Evolutionary conservation across 2,329 filamentous ascomycete species (phyloP).

Genomic region (Falciphora oryzae): DNA sequence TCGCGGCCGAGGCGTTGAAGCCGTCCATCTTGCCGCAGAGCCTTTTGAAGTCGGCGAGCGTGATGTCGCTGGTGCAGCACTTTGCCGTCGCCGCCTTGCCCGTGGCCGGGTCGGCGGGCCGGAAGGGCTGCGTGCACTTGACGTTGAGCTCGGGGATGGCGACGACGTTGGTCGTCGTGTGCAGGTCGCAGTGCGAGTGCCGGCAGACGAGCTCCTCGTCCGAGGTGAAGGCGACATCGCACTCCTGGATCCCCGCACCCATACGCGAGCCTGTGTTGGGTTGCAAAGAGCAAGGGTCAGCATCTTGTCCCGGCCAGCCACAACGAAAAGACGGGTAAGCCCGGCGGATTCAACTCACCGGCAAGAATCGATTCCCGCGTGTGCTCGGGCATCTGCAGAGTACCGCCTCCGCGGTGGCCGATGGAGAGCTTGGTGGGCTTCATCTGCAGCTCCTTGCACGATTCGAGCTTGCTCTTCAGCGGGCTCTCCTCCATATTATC

Average conservation of each 20-base stretch:
- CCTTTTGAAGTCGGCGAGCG: conserved; percentile 58
- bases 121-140: conserved; percentile 59
- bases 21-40: conserved; percentile 69
- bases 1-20: conserved; percentile 52
- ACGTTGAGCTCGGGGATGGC: conserved; percentile 53
- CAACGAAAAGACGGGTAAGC: neutral
- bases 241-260: conserved; percentile 62
- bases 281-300: conserved; percentile 16
- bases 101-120: conserved; percentile 37
- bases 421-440: conserved; percentile 51
- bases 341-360: conserved; percentile 27
- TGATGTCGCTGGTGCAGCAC: conserved; percentile 69
- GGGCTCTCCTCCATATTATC: conserved; percentile 55
- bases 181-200: conserved; percentile 61
- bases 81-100: conserved; percentile 51
- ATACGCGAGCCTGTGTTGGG: conserved; percentile 38
- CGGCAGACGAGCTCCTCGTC: conserved; percentile 63
- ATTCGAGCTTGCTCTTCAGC: conserved; percentile 53
- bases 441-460: conserved; percentile 50
- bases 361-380: conserved; percentile 53
- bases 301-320: neutral
- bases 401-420: conserved; percentile 56
- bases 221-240: conserved; percentile 61
- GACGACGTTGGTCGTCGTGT: conserved; percentile 65
- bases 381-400: conserved; percentile 60